phyloP scores from a whole-genome alignment of 2,329 filamentous ascomycete species.

The Beauveria sp. region DNA sequence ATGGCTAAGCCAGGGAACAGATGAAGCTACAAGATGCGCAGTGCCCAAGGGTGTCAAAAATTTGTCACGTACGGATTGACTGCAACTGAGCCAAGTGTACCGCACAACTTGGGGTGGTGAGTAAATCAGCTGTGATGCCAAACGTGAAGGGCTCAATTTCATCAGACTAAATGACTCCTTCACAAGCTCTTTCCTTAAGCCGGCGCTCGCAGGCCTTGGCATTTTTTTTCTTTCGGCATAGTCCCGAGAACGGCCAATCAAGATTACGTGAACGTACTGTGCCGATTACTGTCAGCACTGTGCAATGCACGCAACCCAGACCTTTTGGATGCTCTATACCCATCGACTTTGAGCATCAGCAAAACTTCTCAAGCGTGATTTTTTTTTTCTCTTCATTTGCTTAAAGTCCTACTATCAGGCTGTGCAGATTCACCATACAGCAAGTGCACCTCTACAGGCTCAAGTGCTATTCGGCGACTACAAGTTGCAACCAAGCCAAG shows the following conservation, averaged over 20 bases:
- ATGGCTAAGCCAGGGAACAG: background rate
- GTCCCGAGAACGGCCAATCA: background rate
- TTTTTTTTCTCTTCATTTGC: too few relatives aligned
- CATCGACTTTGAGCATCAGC: too few relatives aligned
- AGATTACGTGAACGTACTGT: background rate
- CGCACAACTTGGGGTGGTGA: background rate
- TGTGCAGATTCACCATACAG: too few relatives aligned
- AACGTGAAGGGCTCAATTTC: background rate
- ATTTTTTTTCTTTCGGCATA: background rate
- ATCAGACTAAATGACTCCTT: background rate
- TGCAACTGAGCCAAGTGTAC: background rate
- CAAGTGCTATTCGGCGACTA: too few relatives aligned
- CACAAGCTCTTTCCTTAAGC: background rate
- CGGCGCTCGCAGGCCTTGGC: background rate
- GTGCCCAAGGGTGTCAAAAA: too few relatives aligned
- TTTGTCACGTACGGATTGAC: background rate
- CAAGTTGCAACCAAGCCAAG: too few relatives aligned
- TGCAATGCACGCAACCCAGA: background rate
- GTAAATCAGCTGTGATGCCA: background rate
- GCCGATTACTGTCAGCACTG: background rate
- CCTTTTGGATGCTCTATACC: too few relatives aligned
- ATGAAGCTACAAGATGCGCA: background rate
- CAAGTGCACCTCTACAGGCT: too few relatives aligned
- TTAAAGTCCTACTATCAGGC: too few relatives aligned
- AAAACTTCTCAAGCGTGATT: too few relatives aligned